These are phyloP conservation scores for Chaetomium sp. DNA, from an alignment of 2,329 filamentous ascomycete genomes.

Conservation along the genomic window DNA sequence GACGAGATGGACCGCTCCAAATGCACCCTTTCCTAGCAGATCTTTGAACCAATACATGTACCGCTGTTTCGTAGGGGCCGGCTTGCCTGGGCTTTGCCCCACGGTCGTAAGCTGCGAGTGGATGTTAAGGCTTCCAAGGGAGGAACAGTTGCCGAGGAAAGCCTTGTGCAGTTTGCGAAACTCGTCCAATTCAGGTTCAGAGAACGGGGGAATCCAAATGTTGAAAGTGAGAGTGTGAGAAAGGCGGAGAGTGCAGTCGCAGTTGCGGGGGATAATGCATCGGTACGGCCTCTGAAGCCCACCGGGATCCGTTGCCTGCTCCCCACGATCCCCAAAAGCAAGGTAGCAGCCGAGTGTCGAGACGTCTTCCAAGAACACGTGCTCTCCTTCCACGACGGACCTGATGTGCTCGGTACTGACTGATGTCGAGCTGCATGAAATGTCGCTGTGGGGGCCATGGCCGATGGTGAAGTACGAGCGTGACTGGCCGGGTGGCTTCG, in stretches of 20 bases:
- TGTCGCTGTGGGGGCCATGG: not conserved
- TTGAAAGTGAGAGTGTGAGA: too few species aligned
- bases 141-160: not conserved
- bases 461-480: slow-evolving; percentile 1
- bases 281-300: not conserved
- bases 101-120: not conserved
- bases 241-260: not conserved
- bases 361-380: slow-evolving; percentile 1
- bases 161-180: not conserved
- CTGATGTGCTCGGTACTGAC: not conserved
- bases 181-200: not conserved
- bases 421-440: not conserved
- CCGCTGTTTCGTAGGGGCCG: not conserved
- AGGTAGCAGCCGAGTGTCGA: not conserved
- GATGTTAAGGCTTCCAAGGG: too few species aligned
- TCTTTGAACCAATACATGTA: not conserved
- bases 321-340: not conserved
- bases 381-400: not conserved
- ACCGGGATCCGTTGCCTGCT: not conserved
- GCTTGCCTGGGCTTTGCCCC: not conserved
- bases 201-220: not conserved
- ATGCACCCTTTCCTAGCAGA: not conserved
- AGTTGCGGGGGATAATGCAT: not conserved
- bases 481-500: not conserved
- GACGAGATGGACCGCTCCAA: not conserved